Percentiles rank a stretch among this genome's conserved stretches.
phyloP scores from a whole-genome alignment of 2,329 filamentous ascomycete genomes.

The Sarocladiaceae sp. region DNA sequence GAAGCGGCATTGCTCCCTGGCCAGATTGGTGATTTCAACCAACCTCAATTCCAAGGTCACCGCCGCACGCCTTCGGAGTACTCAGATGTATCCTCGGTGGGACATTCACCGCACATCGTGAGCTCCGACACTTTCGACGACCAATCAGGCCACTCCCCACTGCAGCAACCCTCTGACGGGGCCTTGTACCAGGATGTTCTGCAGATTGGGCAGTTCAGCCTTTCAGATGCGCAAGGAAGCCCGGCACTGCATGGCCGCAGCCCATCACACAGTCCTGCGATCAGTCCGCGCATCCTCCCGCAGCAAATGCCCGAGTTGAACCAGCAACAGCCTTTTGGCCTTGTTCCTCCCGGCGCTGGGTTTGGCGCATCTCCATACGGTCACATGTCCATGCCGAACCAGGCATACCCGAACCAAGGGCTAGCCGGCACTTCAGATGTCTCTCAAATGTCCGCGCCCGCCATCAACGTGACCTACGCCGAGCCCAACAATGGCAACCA shows the following conservation, averaged over 20 bases:
- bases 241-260: slow-evolving; percentile 67
- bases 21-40: slow-evolving; percentile 48
- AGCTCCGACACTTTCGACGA: slow-evolving; percentile 75
- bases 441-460: slow-evolving; percentile 79
- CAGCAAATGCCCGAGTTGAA: slow-evolving; percentile 48
- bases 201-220: slow-evolving; percentile 71
- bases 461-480: slow-evolving; percentile 90
- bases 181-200: slow-evolving; percentile 71
- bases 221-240: slow-evolving; percentile 66
- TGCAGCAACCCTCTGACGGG: slow-evolving; percentile 67
- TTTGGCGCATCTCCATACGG: slow-evolving; percentile 23
- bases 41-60: slow-evolving; percentile 68
- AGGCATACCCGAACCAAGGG: slow-evolving; percentile 48
- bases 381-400: slow-evolving; percentile 25
- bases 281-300: slow-evolving; percentile 55
- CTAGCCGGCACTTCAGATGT: slow-evolving; percentile 50
- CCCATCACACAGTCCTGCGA: slow-evolving; percentile 67
- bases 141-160: slow-evolving; percentile 68
- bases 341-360: slow-evolving; percentile 32
- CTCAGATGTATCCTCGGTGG: slow-evolving; percentile 82
- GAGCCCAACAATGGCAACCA: slow-evolving; percentile 56
- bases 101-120: slow-evolving; percentile 68
- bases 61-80: slow-evolving; percentile 83
- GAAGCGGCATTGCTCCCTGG: slow-evolving; percentile 49
- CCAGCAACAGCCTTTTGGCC: slow-evolving; percentile 40